Conservation (phyloP, 202 grass and related monocot species). For the Cymbopogon flexuosus region DNA sequence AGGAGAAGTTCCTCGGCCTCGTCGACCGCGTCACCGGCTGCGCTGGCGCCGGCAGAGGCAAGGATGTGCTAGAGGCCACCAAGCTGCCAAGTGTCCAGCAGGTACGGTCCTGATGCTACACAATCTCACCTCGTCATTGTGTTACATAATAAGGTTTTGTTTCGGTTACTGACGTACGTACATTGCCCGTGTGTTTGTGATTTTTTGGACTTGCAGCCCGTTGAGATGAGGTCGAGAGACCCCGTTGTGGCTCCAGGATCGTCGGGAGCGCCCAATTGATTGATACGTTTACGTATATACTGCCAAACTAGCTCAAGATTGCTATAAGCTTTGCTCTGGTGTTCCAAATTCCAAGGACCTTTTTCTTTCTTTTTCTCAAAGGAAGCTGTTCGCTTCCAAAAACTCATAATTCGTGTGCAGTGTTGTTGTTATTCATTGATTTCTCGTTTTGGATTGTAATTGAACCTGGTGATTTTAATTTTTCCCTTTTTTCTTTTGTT, state of each 20-base stretch:
- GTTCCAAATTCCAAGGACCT: background rate
- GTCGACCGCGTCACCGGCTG: slow-evolving; percentile 6
- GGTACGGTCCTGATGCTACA: too few species aligned
- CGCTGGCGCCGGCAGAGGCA: background rate
- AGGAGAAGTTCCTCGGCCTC: slow-evolving; percentile 25
- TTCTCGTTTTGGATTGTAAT: too few species aligned
- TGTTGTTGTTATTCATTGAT: background rate
- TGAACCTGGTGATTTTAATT: too few species aligned
- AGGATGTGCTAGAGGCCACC: background rate
- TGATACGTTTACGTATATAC: too few species aligned
- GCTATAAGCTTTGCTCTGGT: background rate
- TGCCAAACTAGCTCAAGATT: background rate
- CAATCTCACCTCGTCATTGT: too few species aligned
- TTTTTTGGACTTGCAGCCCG: slow-evolving; percentile 5
- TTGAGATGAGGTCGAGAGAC: slow-evolving; percentile 25
- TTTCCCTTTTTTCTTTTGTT: background rate
- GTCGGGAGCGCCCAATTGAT: background rate
- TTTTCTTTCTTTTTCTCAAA: background rate
- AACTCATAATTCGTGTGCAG: background rate
- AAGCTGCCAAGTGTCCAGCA: slow-evolving; percentile 27
- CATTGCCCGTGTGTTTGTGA: background rate
- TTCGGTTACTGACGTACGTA: background rate
- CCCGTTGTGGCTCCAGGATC: slow-evolving; percentile 5
- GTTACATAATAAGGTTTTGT: too few species aligned
- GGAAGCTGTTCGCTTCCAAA: background rate